These are phyloP conservation scores for Solanum commersonii DNA, from an alignment of 257 asterid species.

Conservation along the genomic window DNA sequence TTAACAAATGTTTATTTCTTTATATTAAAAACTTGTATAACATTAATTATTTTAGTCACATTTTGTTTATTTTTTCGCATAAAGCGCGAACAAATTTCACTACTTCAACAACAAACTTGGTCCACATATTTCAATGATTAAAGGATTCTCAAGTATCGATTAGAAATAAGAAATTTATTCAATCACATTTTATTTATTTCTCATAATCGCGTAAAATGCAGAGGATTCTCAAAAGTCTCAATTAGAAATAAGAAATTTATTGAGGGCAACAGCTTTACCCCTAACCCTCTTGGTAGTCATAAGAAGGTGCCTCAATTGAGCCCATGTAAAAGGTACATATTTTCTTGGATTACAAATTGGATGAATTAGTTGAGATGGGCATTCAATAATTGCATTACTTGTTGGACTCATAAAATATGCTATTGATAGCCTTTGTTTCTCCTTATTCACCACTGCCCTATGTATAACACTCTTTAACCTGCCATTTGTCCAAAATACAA, in stretches of 20 bases:
- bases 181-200: neutral
- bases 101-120: neutral
- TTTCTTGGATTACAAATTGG: constrained; percentile 6
- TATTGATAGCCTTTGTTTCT: constrained; percentile 7
- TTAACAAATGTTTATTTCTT: neutral
- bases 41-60: neutral
- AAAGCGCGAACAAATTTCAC: neutral
- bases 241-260: constrained; percentile 1
- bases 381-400: neutral
- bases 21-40: neutral
- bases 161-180: neutral
- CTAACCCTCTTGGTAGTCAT: constrained; percentile 14
- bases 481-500: constrained; percentile 8
- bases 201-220: fast-evolving
- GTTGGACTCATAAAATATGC: constrained; percentile 21
- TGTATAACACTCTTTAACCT: constrained; percentile 21
- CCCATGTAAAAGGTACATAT: constrained; percentile 21
- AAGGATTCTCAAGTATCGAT: neutral
- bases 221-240: neutral
- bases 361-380: constrained; percentile 4
- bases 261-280: constrained; percentile 10
- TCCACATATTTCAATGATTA: neutral
- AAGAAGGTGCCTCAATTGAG: constrained; percentile 6
- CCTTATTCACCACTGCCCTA: constrained; percentile 15
- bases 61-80: neutral